phyloP scores from a whole-genome alignment of 306 rosid genomes.

The Citrullus amarus region DNA sequence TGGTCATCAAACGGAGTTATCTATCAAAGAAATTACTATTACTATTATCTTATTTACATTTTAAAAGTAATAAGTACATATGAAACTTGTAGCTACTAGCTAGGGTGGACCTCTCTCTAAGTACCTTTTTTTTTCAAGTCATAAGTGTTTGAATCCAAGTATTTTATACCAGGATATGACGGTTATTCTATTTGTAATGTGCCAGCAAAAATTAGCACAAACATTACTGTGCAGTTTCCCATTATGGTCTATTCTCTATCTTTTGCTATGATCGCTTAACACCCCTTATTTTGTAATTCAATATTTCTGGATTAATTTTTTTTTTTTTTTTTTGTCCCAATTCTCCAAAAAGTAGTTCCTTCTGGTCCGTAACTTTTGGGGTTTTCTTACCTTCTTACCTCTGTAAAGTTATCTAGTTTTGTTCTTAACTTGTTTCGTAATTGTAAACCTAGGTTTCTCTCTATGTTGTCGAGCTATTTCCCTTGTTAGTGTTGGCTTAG shows the following conservation, averaged over 20 bases:
- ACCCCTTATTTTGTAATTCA: not conserved
- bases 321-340: not conserved
- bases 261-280: not conserved
- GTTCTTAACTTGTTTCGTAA: not conserved
- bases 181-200: not conserved
- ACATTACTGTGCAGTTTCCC: not conserved
- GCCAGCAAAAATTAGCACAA: not conserved
- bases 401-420: not conserved
- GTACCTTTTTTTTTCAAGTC: not conserved
- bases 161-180: not conserved
- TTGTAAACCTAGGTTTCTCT: not conserved
- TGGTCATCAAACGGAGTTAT: no score
- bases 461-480: not conserved
- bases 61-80: not conserved
- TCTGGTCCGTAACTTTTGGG: not conserved
- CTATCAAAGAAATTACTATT: not conserved
- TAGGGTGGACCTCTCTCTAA: not conserved
- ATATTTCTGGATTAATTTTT: not conserved
- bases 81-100: not conserved
- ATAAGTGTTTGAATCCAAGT: not conserved
- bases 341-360: not conserved
- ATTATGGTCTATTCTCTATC: not conserved
- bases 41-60: not conserved
- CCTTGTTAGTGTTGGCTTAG: not conserved
- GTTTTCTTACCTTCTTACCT: not conserved